Evolutionary conservation across 1,139 yeast genomes (phyloP).

Genomic region (Arxiozyma bovina): DNA sequence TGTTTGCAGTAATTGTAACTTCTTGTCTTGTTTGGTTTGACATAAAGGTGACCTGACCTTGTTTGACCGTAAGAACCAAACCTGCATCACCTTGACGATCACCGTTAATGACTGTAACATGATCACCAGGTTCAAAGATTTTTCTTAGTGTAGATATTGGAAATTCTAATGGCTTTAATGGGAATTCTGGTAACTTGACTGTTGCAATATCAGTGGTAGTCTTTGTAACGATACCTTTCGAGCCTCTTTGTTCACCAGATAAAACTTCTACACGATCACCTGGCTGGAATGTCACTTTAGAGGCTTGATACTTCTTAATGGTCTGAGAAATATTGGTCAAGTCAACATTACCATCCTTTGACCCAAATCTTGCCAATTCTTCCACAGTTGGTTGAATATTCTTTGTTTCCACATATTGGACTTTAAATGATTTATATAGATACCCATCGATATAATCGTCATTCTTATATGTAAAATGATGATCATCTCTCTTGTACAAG

Average conservation of each 20-base stretch:
- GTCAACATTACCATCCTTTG: constrained; percentile 72
- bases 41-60: constrained; percentile 79
- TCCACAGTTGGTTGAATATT: constrained; percentile 82
- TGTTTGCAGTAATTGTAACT: constrained; percentile 85
- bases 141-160: constrained; percentile 79
- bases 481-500: constrained; percentile 61
- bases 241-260: constrained; percentile 88
- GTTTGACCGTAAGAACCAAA: constrained; percentile 72
- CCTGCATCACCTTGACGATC: constrained; percentile 92
- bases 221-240: constrained; percentile 66
- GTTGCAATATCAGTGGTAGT: constrained; percentile 38
- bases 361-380: constrained; percentile 74
- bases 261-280: constrained; percentile 91
- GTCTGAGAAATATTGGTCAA: constrained; percentile 78
- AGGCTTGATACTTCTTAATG: constrained; percentile 54
- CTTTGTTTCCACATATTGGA: constrained; percentile 72
- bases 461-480: constrained; percentile 64
- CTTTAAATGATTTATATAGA: constrained; percentile 74
- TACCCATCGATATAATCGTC: constrained; percentile 90
- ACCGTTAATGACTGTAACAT: constrained; percentile 87
- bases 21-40: constrained; percentile 85
- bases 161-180: constrained; percentile 49
- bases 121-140: constrained; percentile 86
- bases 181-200: constrained; percentile 40
- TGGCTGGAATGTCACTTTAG: constrained; percentile 64